Evolutionary conservation across 306 rosid species (phyloP).

Genomic region (Prosopis cineraria): DNA sequence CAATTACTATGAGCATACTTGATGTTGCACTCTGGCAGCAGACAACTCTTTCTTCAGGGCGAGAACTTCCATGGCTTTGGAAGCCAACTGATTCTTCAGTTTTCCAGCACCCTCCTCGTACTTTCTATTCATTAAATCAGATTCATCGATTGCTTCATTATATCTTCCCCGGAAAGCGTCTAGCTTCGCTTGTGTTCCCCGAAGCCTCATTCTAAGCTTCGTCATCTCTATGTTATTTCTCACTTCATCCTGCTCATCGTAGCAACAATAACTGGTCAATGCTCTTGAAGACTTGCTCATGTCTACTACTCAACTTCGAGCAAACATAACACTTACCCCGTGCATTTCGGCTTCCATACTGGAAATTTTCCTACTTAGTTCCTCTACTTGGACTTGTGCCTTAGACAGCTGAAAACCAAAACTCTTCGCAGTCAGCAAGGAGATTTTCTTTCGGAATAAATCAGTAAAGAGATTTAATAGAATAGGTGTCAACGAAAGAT

Average conservation of each 20-base stretch:
- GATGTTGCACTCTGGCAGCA: slow-evolving; percentile 33
- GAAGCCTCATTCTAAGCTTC: slow-evolving; percentile 66
- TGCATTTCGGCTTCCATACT: slow-evolving; percentile 59
- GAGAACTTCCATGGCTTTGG: slow-evolving; percentile 63
- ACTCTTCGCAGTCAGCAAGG: slow-evolving; percentile 10
- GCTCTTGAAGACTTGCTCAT: not conserved
- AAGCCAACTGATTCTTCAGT: slow-evolving; percentile 64
- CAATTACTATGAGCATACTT: not conserved
- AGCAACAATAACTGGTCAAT: not conserved
- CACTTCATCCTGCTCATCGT: slow-evolving; percentile 53
- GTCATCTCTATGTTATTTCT: slow-evolving; percentile 46
- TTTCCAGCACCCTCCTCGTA: slow-evolving; percentile 57
- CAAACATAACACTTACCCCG: slow-evolving; percentile 45
- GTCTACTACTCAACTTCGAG: not conserved
- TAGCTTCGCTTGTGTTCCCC: slow-evolving; percentile 68
- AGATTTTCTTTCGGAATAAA: too few species aligned
- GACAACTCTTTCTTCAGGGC: slow-evolving; percentile 64
- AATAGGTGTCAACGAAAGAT: slow-evolving; percentile 24
- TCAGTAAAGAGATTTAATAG: not conserved
- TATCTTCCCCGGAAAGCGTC: slow-evolving; percentile 65
- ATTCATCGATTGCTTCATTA: slow-evolving; percentile 55
- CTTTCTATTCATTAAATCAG: slow-evolving; percentile 46
- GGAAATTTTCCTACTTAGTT: slow-evolving; percentile 57
- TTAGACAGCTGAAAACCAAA: slow-evolving; percentile 48
- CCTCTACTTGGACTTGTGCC: slow-evolving; percentile 57